phyloP scores from a whole-genome alignment of 768 basidiomycete species.

The Gloeostereum incarnatum region DNA sequence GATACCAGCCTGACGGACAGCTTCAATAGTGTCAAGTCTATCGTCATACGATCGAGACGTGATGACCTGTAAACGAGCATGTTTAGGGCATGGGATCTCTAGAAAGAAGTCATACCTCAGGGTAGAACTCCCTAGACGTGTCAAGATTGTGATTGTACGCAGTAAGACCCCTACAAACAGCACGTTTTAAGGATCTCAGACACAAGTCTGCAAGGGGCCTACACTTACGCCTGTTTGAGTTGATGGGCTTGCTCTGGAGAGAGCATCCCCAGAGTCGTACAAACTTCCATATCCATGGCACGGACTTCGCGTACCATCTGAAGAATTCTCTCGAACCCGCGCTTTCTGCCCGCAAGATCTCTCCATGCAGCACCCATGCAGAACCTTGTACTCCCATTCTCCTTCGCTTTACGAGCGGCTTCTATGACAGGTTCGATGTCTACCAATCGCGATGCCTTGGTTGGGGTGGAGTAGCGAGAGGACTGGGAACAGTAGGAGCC shows the following conservation, averaged over 20 bases:
- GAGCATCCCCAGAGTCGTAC: conserved; percentile 97
- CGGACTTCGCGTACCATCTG: conserved; percentile 87
- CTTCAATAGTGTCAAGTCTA: conserved; percentile 78
- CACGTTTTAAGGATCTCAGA: conserved; percentile 8
- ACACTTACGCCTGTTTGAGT: conserved; percentile 83
- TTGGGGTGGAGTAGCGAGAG: conserved; percentile 83
- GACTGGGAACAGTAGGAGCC: conserved; percentile 98
- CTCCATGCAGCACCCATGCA: conserved; percentile 99
- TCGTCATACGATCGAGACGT: conserved; percentile 94
- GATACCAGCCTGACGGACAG: conserved; percentile 91
- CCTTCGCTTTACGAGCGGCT: conserved; percentile 90
- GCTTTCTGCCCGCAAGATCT: conserved; percentile 85
- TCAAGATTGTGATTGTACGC: conserved; percentile 99
- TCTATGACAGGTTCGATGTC: conserved; percentile 89
- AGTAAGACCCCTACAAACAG: conserved; percentile 62
- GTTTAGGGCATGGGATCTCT: not conserved
- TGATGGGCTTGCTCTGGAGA: conserved; percentile 85
- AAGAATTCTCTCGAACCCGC: conserved; percentile 89
- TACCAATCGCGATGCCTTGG: conserved; percentile 79
- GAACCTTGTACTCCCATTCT: conserved; percentile 93
- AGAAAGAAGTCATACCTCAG: conserved; percentile 44
- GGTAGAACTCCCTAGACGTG: conserved; percentile 95
- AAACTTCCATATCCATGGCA: conserved; percentile 98
- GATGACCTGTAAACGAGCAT: conserved; percentile 62
- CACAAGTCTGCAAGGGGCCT: conserved; percentile 1